A percentile compares a stretch with the other conserved stretches of the same genome.
Evolutionary conservation across 163 green algal species (phyloP).

Genomic region (Chloroidium sp.): DNA sequence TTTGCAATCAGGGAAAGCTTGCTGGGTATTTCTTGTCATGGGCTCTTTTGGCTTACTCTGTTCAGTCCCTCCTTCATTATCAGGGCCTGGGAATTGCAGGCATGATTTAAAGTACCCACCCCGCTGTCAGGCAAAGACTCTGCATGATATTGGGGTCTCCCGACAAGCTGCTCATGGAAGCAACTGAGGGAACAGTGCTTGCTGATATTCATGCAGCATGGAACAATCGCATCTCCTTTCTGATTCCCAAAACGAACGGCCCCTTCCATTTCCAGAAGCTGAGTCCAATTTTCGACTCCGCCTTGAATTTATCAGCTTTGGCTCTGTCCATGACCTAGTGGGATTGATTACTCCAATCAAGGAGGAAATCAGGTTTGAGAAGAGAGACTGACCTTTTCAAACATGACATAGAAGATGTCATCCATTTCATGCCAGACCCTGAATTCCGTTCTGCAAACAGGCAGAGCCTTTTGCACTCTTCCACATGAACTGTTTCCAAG

Average conservation of each 20-base stretch:
- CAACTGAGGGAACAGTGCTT: not conserved
- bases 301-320: not conserved
- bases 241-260: too few relatives aligned
- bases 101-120: too few relatives aligned
- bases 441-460: conserved; percentile 48
- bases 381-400: conserved; percentile 29
- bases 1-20: not conserved
- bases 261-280: too few relatives aligned
- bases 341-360: not conserved
- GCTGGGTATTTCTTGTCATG: too few relatives aligned
- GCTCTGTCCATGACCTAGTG: not conserved
- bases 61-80: too few relatives aligned
- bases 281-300: not conserved
- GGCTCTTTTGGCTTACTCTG: too few relatives aligned
- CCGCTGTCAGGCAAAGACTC: too few relatives aligned
- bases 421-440: conserved; percentile 51
- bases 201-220: not conserved
- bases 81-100: too few relatives aligned
- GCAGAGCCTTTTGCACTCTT: not conserved
- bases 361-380: conserved; percentile 1
- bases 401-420: conserved; percentile 54
- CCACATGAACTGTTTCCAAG: too few relatives aligned
- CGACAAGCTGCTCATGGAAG: too few relatives aligned
- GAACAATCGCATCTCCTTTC: too few relatives aligned
- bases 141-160: too few relatives aligned